Evolutionary conservation across 768 basidiomycete genomes (phyloP).

Genomic region (Asterophora parasitica): DNA sequence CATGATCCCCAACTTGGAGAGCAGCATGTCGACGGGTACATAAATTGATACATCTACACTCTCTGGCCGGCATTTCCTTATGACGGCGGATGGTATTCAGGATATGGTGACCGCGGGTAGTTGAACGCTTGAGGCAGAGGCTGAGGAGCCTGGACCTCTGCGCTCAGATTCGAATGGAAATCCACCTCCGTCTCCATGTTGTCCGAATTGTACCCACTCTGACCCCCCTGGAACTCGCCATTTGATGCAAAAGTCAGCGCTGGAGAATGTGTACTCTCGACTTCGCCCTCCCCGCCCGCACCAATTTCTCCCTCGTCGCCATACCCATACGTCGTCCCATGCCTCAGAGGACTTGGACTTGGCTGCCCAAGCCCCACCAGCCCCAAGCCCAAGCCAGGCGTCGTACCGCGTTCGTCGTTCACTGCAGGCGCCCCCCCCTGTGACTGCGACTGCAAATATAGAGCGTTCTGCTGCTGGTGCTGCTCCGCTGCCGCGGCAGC

Average conservation of each 20-base stretch:
- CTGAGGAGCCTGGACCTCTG: conserved; percentile 11
- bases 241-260: conserved; percentile 48
- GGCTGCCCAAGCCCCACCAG: conserved; percentile 22
- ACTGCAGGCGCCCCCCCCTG: conserved; percentile 8
- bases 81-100: conserved; percentile 7
- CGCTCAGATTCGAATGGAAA: conserved; percentile 7
- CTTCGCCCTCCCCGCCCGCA: conserved; percentile 20
- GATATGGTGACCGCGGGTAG: conserved; percentile 1
- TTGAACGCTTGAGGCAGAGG: not conserved
- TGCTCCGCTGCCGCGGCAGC: conserved; percentile 19
- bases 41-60: not conserved
- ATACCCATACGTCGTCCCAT: conserved; percentile 37
- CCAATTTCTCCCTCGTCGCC: not conserved
- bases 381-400: conserved; percentile 8
- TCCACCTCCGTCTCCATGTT: conserved; percentile 31
- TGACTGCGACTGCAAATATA: too few relatives aligned
- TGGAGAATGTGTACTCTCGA: conserved; percentile 40
- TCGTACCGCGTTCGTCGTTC: conserved; percentile 21
- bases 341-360: conserved; percentile 42
- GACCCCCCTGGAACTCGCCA: conserved; percentile 41
- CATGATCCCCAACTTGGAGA: too few relatives aligned
- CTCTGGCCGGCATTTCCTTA: conserved; percentile 1
- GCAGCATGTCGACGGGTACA: not conserved
- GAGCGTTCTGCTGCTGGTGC: conserved; percentile 16
- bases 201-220: conserved; percentile 58